These are phyloP conservation scores for Fremontodendron californicum DNA, from an alignment of 345 rosid species.

Conservation along the genomic window DNA sequence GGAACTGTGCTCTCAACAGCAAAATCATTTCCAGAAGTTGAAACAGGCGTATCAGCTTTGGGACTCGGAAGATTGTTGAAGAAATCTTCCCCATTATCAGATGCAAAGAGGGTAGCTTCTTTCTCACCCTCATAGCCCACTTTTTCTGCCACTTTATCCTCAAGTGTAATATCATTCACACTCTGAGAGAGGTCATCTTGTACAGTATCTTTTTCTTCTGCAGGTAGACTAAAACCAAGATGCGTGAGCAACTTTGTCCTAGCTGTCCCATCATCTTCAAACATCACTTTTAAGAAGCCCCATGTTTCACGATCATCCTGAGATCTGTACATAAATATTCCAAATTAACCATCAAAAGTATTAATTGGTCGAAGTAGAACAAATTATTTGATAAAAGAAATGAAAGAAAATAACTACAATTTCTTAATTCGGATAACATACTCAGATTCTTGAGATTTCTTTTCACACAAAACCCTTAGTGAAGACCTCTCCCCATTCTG, in stretches of 20 bases:
- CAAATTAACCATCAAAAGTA: constrained; percentile 8
- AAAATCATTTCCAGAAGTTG: constrained; percentile 41
- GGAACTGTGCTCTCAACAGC: constrained; percentile 34
- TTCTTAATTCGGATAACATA: constrained; percentile 40
- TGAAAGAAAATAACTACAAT: not conserved
- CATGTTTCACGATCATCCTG: constrained; percentile 88
- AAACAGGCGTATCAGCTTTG: constrained; percentile 67
- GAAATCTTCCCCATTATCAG: constrained; percentile 95
- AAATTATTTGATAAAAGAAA: constrained; percentile 8
- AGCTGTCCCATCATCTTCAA: constrained; percentile 91
- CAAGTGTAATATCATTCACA: constrained; percentile 48
- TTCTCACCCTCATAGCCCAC: constrained; percentile 38
- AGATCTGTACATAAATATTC: constrained; percentile 42
- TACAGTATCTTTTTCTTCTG: constrained; percentile 43
- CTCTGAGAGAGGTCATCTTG: constrained; percentile 50
- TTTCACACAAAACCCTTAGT: constrained; percentile 73
- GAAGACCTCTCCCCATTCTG: constrained; percentile 77
- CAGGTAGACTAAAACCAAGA: constrained; percentile 82
- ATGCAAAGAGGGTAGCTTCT: constrained; percentile 43
- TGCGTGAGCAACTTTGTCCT: constrained; percentile 84
- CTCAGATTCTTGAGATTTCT: constrained; percentile 77
- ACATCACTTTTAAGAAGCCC: constrained; percentile 87
- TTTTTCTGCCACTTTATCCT: constrained; percentile 42
- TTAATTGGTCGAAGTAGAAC: constrained; percentile 5
- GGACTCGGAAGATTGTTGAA: constrained; percentile 94